Conservation (phyloP, 176 grass and related monocot genomes). For the Saccharum officinarum region DNA sequence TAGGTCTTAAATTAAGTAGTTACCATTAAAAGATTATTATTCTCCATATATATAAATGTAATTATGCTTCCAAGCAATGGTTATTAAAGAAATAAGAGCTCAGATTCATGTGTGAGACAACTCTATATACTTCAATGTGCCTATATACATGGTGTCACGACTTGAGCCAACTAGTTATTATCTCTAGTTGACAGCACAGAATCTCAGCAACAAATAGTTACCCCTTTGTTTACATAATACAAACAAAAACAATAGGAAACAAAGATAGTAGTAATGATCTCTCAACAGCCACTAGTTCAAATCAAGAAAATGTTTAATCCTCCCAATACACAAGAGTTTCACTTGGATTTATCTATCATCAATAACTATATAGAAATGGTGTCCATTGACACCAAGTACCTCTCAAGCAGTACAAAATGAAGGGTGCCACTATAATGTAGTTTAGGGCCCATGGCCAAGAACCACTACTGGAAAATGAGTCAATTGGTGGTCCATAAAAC, state of each 20-base stretch:
- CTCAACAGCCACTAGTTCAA: neutral
- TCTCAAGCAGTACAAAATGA: no score
- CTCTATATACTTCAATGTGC: neutral
- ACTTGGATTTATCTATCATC: neutral
- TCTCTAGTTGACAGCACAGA: neutral
- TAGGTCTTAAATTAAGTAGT: neutral
- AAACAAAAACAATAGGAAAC: neutral
- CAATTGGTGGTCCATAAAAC: no score
- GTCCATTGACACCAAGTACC: no score
- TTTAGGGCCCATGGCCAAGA: no score
- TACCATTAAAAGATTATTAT: neutral
- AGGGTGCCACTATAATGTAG: no score
- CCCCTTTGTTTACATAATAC: neutral
- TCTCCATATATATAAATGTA: neutral
- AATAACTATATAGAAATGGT: no score
- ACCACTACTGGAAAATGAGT: no score
- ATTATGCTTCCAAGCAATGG: neutral
- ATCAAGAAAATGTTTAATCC: neutral
- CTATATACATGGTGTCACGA: neutral
- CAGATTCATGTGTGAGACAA: neutral
- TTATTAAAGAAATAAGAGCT: neutral
- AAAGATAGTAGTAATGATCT: neutral
- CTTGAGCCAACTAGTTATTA: neutral
- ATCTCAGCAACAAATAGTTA: neutral
- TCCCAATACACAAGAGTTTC: neutral